Evolutionary conservation across 768 basidiomycete genomes (phyloP), one percentile per base, ranked within the genome.

Genomic region (Termitomyces sp.): DNA sequence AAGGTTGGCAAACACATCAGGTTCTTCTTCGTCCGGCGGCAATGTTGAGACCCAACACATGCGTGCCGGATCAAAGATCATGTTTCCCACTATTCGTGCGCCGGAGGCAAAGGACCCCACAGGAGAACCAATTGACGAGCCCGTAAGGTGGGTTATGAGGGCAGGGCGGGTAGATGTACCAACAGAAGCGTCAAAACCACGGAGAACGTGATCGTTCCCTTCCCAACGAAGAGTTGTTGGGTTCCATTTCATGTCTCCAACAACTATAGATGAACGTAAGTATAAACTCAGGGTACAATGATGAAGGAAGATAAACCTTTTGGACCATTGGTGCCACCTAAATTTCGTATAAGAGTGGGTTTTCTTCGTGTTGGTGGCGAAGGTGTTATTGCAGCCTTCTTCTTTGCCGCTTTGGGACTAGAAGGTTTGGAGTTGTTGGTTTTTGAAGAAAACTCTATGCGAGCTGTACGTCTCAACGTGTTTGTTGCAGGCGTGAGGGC

Each of bases 191-290:
- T 98, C 96, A 69, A 98, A 99, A 55, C 94, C 94, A 57, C 90
- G 87, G 31, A 98, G 79, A 16, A 85, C 84, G 58, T 90, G 86
- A 62, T 99, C 96, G 70, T 99, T 98, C 53, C 96, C 96, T 77
- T 99, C 96, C 96, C 96, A 99, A 36, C 92, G 88, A 16, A 90
- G 82, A 2, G 85, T 86, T 18, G 73, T 76, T 41, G 96, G 95
- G 72, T 99, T 98, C 92, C 94, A 99, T 66, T 85, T 90, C 96
- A 99, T 99, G 55, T 95, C 92, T 22, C 94, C 94, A 57, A 96
- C 83, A 47, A 93, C 96, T 96, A 66, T n/a, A 60, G 51, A 55
- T 54, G 15, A 31, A 34, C 5, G 52, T 66, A 45, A 70, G 62
- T 60, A 60, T 54, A 45, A 50, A 28, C 57, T 31, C 44, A 22